Evolutionary conservation across 1,139 yeast species (phyloP).

Genomic region (Debaryomyces subglobosus): DNA sequence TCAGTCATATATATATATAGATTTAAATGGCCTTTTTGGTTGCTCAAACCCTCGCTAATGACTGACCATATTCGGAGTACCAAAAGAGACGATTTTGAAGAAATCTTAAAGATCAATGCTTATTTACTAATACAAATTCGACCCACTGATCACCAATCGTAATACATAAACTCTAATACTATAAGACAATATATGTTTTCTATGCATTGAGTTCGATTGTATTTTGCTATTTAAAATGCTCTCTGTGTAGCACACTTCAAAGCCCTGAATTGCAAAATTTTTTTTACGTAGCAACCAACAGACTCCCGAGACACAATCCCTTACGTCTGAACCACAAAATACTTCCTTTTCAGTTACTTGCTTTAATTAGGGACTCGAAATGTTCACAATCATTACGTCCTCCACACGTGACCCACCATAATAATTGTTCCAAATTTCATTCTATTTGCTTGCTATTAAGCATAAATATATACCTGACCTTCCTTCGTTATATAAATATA

Average conservation of each 20-base stretch:
- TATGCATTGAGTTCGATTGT: neutral
- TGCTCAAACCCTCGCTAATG: neutral
- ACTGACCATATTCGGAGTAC: neutral
- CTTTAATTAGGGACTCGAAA: neutral
- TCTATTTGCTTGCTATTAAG: conserved; percentile 1
- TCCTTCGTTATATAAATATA: neutral
- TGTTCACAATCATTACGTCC: neutral
- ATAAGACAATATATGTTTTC: no score
- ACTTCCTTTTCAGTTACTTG: neutral
- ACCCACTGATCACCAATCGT: neutral
- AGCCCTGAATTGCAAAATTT: neutral
- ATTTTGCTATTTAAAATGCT: neutral
- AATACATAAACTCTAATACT: neutral
- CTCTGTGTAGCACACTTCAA: neutral
- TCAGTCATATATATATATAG: no score
- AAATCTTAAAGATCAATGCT: neutral
- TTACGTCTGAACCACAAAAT: neutral
- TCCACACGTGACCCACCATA: neutral
- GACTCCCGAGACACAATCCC: neutral
- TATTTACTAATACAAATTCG: neutral
- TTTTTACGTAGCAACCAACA: neutral
- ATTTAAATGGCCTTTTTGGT: neutral
- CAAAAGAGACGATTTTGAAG: neutral
- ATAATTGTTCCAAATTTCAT: conserved; percentile 1
- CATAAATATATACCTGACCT: neutral